Evolutionary conservation across 2,329 filamentous ascomycete genomes (phyloP).

Genomic region (Xylaria sp.): DNA sequence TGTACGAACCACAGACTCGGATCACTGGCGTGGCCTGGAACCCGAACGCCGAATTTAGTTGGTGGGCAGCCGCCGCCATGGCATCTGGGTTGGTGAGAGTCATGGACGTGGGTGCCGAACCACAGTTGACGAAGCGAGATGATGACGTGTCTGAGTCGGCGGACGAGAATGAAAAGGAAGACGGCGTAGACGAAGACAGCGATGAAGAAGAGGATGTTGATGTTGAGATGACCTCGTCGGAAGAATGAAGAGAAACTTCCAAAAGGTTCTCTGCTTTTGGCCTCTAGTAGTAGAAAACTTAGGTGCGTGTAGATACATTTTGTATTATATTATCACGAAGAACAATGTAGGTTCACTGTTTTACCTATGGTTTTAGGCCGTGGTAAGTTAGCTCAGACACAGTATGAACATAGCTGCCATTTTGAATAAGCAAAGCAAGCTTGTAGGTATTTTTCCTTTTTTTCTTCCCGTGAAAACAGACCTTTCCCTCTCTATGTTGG

Average conservation of each 20-base stretch:
- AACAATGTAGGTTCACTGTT: neutral
- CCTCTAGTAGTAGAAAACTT: neutral
- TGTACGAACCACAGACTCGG: slow-evolving; percentile 71
- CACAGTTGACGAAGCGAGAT: slow-evolving; percentile 20
- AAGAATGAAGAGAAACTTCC: slow-evolving; percentile 7
- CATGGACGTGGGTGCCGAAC: slow-evolving; percentile 69
- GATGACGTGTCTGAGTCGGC: slow-evolving; percentile 21
- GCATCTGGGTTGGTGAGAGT: slow-evolving; percentile 73
- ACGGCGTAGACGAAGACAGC: slow-evolving; percentile 29
- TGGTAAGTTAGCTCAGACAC: neutral
- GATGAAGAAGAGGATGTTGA: slow-evolving; percentile 30
- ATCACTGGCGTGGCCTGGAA: slow-evolving; percentile 74
- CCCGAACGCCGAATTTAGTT: slow-evolving; percentile 71
- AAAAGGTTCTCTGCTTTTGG: neutral
- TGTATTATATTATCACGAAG: neutral
- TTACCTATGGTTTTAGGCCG: neutral
- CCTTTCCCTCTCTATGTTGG: neutral
- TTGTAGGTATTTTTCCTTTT: neutral
- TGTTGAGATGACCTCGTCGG: slow-evolving; percentile 28
- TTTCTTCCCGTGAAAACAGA: neutral
- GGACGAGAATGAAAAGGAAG: slow-evolving; percentile 28
- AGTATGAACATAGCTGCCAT: neutral
- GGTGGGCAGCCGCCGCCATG: slow-evolving; percentile 74
- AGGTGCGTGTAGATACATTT: neutral
- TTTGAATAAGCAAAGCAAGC: neutral